These are phyloP conservation scores for Knufia petricola DNA, from an alignment of 2,329 filamentous ascomycete genomes.

Conservation along the genomic window DNA sequence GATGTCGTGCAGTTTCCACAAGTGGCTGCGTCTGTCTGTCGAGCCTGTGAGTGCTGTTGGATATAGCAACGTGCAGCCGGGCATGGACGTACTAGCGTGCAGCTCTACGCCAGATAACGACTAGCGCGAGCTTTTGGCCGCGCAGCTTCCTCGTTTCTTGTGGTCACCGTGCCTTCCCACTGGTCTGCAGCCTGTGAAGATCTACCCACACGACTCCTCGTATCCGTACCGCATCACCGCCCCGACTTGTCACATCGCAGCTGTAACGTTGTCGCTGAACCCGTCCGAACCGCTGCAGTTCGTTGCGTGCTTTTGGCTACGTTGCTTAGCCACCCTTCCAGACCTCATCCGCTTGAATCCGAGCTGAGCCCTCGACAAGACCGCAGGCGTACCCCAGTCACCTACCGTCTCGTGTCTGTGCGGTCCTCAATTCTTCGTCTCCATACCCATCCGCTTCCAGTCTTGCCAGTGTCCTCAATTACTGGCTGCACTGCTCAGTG, in stretches of 20 bases:
- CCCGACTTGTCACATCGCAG: slow-evolving; percentile 3
- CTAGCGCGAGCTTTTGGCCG: background rate
- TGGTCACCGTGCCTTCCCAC: slow-evolving; percentile 1
- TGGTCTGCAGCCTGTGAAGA: slow-evolving; percentile 4
- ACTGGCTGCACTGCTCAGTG: background rate
- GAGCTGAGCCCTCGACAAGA: background rate
- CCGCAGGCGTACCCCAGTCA: background rate
- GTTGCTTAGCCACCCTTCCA: background rate
- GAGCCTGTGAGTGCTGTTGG: too few species aligned
- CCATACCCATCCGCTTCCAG: background rate
- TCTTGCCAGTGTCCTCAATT: background rate
- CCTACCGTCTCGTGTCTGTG: background rate
- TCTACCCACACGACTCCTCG: background rate
- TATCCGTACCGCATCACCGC: background rate
- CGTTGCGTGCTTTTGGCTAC: background rate
- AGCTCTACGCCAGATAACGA: background rate
- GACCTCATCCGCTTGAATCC: background rate
- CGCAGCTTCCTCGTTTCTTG: slow-evolving; percentile 2
- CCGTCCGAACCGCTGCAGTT: background rate
- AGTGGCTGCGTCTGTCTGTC: too few species aligned
- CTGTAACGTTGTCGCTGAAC: background rate
- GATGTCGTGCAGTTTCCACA: background rate
- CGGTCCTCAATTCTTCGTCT: background rate
- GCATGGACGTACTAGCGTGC: too few species aligned
- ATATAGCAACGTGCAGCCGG: too few species aligned